phyloP scores from a whole-genome alignment of 2,329 filamentous ascomycete species.

The Epichloe bromicola region DNA sequence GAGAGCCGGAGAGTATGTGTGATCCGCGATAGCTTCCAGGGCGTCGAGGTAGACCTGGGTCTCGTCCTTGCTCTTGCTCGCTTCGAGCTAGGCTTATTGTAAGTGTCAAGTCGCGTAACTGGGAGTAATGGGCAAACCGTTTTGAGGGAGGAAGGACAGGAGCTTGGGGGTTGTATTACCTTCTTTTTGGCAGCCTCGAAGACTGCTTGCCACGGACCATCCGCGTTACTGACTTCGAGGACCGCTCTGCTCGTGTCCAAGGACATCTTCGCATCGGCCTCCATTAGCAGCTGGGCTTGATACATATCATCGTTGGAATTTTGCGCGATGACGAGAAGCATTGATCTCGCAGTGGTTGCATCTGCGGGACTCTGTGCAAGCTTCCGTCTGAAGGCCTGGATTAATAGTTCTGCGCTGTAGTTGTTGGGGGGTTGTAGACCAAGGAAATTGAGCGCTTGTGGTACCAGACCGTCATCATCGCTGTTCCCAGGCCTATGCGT shows the following conservation, averaged over 20 bases:
- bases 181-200: slow-evolving; percentile 16
- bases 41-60: slow-evolving; percentile 21
- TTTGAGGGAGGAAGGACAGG: background rate
- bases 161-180: slow-evolving; percentile 10
- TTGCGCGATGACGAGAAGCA: slow-evolving; percentile 22
- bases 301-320: slow-evolving; percentile 22
- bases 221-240: slow-evolving; percentile 15
- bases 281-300: slow-evolving; percentile 20
- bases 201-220: slow-evolving; percentile 14
- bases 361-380: slow-evolving; percentile 18
- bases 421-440: slow-evolving; percentile 22
- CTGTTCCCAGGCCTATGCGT: slow-evolving; percentile 13
- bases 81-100: slow-evolving; percentile 12
- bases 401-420: slow-evolving; percentile 20
- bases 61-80: slow-evolving; percentile 15
- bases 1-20: slow-evolving; percentile 11
- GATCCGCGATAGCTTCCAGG: slow-evolving; percentile 22
- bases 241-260: slow-evolving; percentile 20
- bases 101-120: background rate
- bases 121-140: background rate
- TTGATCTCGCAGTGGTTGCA: slow-evolving; percentile 18
- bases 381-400: slow-evolving; percentile 23
- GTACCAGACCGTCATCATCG: slow-evolving; percentile 19
- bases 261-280: slow-evolving; percentile 23
- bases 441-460: slow-evolving; percentile 22